Evolutionary conservation across 2,329 filamentous ascomycete species (phyloP).

Genomic region (Bipolaris bicolor): DNA sequence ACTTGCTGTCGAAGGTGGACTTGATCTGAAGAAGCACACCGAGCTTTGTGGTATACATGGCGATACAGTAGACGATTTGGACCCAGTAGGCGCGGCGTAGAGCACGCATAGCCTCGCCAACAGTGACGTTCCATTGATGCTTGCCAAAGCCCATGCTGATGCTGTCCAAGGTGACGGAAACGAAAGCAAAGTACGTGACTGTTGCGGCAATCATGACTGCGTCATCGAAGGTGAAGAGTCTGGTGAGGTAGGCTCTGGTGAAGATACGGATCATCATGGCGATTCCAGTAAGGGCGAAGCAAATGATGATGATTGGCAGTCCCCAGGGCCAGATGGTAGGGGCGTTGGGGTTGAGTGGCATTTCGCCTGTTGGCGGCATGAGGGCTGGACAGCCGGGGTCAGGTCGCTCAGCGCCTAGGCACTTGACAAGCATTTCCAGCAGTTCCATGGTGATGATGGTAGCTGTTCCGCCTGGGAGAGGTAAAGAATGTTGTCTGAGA

Average conservation of each 20-base stretch:
- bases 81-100: slow-evolving; percentile 17
- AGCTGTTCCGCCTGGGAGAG: neutral
- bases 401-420: neutral
- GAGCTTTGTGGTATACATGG: slow-evolving; percentile 23
- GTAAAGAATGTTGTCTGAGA: neutral
- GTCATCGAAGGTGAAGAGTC: slow-evolving; percentile 1
- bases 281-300: neutral
- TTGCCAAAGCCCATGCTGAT: slow-evolving; percentile 10
- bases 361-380: slow-evolving; percentile 13
- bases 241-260: neutral
- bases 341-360: slow-evolving; percentile 16
- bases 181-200: slow-evolving; percentile 8
- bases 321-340: slow-evolving; percentile 5
- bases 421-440: neutral
- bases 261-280: slow-evolving; percentile 9
- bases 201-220: slow-evolving; percentile 1
- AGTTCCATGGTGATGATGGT: slow-evolving; percentile 3
- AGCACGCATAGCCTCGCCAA: slow-evolving; percentile 9
- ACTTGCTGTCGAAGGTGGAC: slow-evolving; percentile 15
- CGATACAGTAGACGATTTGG: slow-evolving; percentile 23
- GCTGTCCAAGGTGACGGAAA: slow-evolving; percentile 9
- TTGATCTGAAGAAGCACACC: slow-evolving; percentile 24
- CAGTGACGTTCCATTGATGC: slow-evolving; percentile 20
- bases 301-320: neutral
- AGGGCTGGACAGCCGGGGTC: slow-evolving; percentile 15